These are phyloP conservation scores for Phoenix dactylifera DNA, from an alignment of 176 grass and related monocot species.

Conservation along the genomic window DNA sequence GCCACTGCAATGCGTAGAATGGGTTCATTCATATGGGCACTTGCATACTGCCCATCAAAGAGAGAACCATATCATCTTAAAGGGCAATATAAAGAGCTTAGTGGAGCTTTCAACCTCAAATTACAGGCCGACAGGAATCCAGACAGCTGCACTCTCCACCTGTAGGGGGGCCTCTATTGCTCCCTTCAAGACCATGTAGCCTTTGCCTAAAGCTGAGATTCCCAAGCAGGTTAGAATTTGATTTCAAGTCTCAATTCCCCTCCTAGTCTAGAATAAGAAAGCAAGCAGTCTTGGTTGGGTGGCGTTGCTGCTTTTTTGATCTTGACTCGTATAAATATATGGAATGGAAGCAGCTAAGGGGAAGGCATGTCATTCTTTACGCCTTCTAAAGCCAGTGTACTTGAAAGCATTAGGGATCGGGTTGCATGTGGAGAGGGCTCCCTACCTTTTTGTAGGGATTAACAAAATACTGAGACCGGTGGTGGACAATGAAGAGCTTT, in stretches of 20 bases:
- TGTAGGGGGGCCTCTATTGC: constrained; percentile 32
- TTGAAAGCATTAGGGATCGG: constrained; percentile 6
- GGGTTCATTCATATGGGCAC: too few relatives aligned
- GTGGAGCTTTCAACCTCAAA: constrained; percentile 15
- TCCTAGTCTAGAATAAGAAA: constrained; percentile 33
- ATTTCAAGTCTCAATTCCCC: neutral
- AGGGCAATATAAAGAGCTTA: constrained; percentile 22
- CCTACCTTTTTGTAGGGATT: neutral
- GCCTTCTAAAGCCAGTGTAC: neutral
- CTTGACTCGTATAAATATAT: constrained; percentile 5
- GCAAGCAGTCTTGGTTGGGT: constrained; percentile 18
- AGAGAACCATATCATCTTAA: too few relatives aligned
- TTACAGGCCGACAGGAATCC: constrained; percentile 77
- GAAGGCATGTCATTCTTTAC: neutral
- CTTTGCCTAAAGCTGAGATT: too few relatives aligned
- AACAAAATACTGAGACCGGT: neutral
- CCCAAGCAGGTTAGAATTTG: too few relatives aligned
- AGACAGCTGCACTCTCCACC: constrained; percentile 37
- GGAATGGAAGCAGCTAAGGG: neutral
- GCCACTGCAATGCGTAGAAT: too few relatives aligned
- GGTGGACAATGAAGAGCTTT: constrained; percentile 4
- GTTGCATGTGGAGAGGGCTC: neutral
- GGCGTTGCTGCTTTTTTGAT: constrained; percentile 31
- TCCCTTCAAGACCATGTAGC: neutral
- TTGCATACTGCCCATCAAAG: too few relatives aligned